Evolutionary conservation across 305 asterid species (phyloP), one percentile per base, ranked within the genome.

Genomic region (Lippia alba): DNA sequence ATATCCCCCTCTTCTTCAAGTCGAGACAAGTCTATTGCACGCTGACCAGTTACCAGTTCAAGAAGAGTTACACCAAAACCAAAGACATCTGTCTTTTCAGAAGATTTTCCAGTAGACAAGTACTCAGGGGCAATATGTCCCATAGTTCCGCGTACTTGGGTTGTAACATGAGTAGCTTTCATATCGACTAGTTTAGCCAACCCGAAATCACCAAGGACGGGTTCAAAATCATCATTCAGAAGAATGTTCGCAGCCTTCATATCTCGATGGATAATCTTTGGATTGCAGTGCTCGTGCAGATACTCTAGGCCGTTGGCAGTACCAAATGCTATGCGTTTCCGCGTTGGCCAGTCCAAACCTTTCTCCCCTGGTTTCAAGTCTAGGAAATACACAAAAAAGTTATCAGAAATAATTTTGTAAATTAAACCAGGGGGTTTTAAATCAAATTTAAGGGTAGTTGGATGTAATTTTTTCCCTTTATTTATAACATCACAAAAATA

Each of bases 81-180:
- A 30, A 93, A 93, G 1, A 93, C 97, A 71, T 91, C 98, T 0
- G 98, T 91, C 80, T 86, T 87, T 16, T 89, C 97, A 0, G 96
- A 93, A 6, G 97, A 91, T 77, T 89, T 91, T 24, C 98, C 98
- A 0, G 96, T 93, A 1, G 98, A 87, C 64, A 93, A 70, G 70
- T 93, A 93, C 79, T 91, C 98, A 0, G 96, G 98, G 40, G 98
- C 98, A 44, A 92, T 92, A 67, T 93, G 98, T 46, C 98, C 98
- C 97, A 92, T 92, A 0, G 98, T 93, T 56, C 98, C 98, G 4
- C 98, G 97, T 64, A 93, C 84, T 79, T 86, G 96, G 63, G 98
- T 93, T 1, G 98, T 93, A 12, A 93, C 80, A 32, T 93, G 97
- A 4, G 98, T 93, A 4, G 73, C 82, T 44, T 89, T 83, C 0